These are phyloP conservation scores for Halocafeteria seosinensis DNA, from an alignment of 108 stramenopile species.

Conservation along the genomic window DNA sequence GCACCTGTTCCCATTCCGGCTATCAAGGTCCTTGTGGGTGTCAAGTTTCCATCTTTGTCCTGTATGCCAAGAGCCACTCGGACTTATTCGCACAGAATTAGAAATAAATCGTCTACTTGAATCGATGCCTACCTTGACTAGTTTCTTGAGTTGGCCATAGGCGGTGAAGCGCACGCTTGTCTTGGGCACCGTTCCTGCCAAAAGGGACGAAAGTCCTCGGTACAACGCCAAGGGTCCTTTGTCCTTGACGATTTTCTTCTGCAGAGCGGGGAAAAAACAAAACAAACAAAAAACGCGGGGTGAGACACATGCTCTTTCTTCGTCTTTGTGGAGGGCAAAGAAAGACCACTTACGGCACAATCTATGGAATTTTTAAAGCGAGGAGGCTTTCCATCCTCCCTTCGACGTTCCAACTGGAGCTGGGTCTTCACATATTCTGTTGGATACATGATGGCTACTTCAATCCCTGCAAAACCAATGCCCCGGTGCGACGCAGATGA, in stretches of 20 bases:
- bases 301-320: background rate
- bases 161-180: background rate
- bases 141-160: background rate
- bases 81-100: no score
- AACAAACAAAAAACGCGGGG: background rate
- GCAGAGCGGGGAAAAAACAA: background rate
- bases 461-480: no score
- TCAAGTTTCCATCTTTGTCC: background rate
- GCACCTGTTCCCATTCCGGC: background rate
- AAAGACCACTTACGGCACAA: background rate
- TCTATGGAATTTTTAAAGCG: background rate
- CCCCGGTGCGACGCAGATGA: no score
- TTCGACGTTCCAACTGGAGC: background rate
- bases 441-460: conserved; percentile 2
- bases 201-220: background rate
- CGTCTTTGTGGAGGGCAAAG: background rate
- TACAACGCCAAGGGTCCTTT: background rate
- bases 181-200: background rate
- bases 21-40: background rate
- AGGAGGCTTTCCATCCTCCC: background rate
- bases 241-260: background rate
- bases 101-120: no score
- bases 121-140: background rate
- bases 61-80: background rate
- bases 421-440: conserved; percentile 2